phyloP scores from a whole-genome alignment of 148 eudicot genomes.

The Talinum fruticosum region DNA sequence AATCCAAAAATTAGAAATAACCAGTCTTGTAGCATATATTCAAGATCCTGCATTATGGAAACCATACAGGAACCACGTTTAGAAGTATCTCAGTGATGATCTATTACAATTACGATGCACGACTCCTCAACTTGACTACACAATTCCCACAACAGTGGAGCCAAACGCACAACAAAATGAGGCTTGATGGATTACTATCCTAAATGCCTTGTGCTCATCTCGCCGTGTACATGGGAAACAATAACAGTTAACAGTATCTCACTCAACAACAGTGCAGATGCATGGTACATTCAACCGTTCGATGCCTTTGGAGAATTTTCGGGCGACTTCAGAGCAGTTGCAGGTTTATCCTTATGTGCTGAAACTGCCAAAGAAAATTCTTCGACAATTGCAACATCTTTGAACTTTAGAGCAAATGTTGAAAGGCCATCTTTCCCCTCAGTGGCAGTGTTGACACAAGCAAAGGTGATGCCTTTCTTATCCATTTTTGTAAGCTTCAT shows the following conservation, averaged over 20 bases:
- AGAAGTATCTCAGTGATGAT: not conserved
- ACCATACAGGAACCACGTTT: not conserved
- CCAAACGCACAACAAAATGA: conserved; percentile 4
- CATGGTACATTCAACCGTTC: conserved; percentile 23
- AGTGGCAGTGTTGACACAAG: conserved; percentile 68
- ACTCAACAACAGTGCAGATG: not conserved
- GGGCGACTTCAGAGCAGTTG: conserved; percentile 47
- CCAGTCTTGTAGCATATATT: not conserved
- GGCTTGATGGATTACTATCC: not conserved
- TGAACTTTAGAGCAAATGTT: conserved; percentile 87
- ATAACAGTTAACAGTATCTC: not conserved
- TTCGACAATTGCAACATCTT: conserved; percentile 64
- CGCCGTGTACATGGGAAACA: not conserved
- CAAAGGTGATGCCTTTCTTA: conserved; percentile 88
- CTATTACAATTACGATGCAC: not conserved
- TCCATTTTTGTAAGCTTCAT: conserved; percentile 96
- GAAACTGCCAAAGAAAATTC: conserved; percentile 56
- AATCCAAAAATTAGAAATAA: not conserved
- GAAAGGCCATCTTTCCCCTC: conserved; percentile 72
- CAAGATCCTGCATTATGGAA: not conserved
- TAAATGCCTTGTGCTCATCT: not conserved
- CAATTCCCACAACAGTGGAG: not conserved
- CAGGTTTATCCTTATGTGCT: conserved; percentile 49
- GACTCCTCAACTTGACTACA: not conserved
- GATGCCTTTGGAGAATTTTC: conserved; percentile 78